Conservation (phyloP, 2,329 filamentous ascomycete species). For the Metarhizium humberi region DNA sequence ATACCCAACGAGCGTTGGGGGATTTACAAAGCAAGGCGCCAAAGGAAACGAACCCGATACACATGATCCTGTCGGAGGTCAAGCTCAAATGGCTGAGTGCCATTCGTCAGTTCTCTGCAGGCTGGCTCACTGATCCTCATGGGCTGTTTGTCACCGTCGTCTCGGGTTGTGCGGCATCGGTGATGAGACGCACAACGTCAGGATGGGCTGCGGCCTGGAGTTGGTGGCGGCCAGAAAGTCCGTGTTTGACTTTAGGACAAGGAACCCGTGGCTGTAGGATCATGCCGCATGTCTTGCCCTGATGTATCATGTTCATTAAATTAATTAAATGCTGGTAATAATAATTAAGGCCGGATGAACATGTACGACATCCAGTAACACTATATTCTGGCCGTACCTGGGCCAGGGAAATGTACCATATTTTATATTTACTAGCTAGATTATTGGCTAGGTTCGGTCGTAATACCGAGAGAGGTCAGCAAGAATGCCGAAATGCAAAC, state of each 20-base stretch:
- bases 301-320: too few relatives aligned
- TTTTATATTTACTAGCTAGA: too few relatives aligned
- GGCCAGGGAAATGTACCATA: too few relatives aligned
- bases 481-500: too few relatives aligned
- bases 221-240: not conserved
- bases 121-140: not conserved
- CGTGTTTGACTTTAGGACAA: not conserved
- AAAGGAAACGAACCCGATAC: not conserved
- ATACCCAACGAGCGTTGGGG: not conserved
- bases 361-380: too few relatives aligned
- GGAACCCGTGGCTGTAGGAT: not conserved
- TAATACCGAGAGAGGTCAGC: too few relatives aligned
- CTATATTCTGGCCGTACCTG: too few relatives aligned
- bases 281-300: not conserved
- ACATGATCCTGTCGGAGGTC: not conserved
- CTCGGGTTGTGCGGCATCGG: not conserved
- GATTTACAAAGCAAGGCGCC: not conserved
- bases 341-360: too few relatives aligned
- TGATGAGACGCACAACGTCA: not conserved
- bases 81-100: not conserved
- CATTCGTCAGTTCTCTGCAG: not conserved
- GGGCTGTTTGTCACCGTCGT: not conserved
- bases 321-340: too few relatives aligned
- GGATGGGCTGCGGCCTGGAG: not conserved
- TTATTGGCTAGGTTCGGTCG: too few relatives aligned